A percentile compares a stretch with the other conserved stretches of the same genome.
These are phyloP conservation scores for Lactarius vividus DNA, from an alignment of 768 basidiomycete species.

Conservation along the genomic window DNA sequence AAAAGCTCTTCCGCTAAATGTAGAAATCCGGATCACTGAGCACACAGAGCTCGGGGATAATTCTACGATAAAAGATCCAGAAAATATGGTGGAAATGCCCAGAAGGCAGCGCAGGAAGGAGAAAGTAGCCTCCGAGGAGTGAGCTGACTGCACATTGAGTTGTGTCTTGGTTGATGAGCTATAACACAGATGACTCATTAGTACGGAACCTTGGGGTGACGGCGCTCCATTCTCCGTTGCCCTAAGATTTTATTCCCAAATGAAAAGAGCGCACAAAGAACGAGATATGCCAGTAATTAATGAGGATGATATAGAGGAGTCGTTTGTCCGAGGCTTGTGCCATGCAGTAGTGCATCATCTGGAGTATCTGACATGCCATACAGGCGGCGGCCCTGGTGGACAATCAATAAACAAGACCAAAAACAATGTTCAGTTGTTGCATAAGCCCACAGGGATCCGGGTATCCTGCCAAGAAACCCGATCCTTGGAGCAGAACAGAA, in stretches of 20 bases:
- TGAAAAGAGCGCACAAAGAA: slow-evolving; percentile 65
- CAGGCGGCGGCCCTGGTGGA: slow-evolving; percentile 92
- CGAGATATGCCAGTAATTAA: slow-evolving; percentile 64
- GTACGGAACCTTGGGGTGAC: slow-evolving; percentile 23
- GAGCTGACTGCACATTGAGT: slow-evolving; percentile 5
- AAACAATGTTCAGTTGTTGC: slow-evolving; percentile 86
- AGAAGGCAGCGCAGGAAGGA: slow-evolving; percentile 35
- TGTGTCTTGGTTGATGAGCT: slow-evolving; percentile 15
- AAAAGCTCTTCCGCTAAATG: not conserved
- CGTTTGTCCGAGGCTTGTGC: slow-evolving; percentile 75
- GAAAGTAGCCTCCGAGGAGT: slow-evolving; percentile 10
- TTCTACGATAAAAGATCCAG: slow-evolving; percentile 65
- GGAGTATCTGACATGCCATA: slow-evolving; percentile 17
- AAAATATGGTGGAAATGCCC: slow-evolving; percentile 46
- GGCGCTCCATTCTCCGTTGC: slow-evolving; percentile 18
- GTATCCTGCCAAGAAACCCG: slow-evolving; percentile 88
- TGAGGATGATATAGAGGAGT: slow-evolving; percentile 83
- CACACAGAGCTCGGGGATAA: slow-evolving; percentile 90
- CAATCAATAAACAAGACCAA: slow-evolving; percentile 96
- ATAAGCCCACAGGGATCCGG: slow-evolving; percentile 85
- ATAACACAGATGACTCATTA: slow-evolving; percentile 30
- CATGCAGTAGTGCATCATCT: slow-evolving; percentile 2
- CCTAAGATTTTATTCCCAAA: slow-evolving; percentile 58
- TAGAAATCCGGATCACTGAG: slow-evolving; percentile 70
- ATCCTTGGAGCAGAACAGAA: slow-evolving; percentile 75